Conservation (phyloP, 352 stramenopile genomes). For the Phytophthora sojae region DNA sequence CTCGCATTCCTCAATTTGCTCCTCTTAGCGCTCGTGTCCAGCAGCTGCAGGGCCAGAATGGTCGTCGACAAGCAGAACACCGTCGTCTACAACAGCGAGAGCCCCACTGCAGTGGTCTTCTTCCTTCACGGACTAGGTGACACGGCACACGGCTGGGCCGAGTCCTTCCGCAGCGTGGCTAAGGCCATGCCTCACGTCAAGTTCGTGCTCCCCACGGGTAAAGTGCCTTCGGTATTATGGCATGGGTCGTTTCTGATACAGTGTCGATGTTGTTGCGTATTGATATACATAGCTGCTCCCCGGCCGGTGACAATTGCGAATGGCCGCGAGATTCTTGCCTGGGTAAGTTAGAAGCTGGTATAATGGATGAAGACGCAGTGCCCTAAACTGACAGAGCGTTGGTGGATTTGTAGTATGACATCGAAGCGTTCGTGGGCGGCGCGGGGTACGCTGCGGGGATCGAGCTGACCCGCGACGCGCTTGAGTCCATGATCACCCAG, state of each 20-base stretch:
- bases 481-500: constrained; percentile 83
- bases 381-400: background rate
- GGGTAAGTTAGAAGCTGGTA: constrained; percentile 48
- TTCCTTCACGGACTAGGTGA: constrained; percentile 94
- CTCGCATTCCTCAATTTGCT: constrained; percentile 32
- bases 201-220: constrained; percentile 76
- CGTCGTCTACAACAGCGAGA: constrained; percentile 34
- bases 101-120: constrained; percentile 41
- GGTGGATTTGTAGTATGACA: constrained; percentile 82
- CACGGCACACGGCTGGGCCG: constrained; percentile 84
- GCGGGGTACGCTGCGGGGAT: constrained; percentile 91
- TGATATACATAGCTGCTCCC: constrained; percentile 52
- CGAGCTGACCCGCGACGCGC: constrained; percentile 63
- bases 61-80: constrained; percentile 44
- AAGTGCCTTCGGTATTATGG: too few relatives aligned
- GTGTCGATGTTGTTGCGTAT: constrained; percentile 6
- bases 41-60: constrained; percentile 25
- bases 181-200: constrained; percentile 73
- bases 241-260: too few relatives aligned
- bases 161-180: constrained; percentile 55
- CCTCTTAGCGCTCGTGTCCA: constrained; percentile 9
- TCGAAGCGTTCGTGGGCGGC: constrained; percentile 91
- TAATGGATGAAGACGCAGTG: background rate
- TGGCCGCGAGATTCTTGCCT: constrained; percentile 91
- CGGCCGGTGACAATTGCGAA: constrained; percentile 94